Evolutionary conservation across 345 rosid species (phyloP).

Genomic region (Aquilaria malaccensis): DNA sequence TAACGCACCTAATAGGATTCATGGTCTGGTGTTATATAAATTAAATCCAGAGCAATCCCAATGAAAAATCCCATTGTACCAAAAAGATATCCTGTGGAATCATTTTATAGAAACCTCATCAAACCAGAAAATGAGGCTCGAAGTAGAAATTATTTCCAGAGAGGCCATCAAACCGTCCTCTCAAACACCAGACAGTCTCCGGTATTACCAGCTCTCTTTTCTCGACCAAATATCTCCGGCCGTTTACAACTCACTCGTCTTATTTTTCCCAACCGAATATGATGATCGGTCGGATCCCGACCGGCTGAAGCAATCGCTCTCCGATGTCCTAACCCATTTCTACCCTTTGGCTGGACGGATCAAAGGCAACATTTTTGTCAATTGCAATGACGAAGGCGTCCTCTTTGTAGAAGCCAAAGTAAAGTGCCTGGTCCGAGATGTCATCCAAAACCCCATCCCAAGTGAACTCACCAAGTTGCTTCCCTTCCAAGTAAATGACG

Average conservation of each 20-base stretch:
- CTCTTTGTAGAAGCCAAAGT: slow-evolving; percentile 3
- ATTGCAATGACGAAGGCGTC: slow-evolving; percentile 7
- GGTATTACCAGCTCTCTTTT: background rate
- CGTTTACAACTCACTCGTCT: background rate
- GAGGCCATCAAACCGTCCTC: slow-evolving; percentile 1
- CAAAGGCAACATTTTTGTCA: background rate
- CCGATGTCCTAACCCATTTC: slow-evolving; percentile 5
- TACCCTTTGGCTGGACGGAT: slow-evolving; percentile 8
- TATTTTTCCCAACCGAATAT: slow-evolving; percentile 2
- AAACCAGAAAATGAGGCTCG: slow-evolving; percentile 1
- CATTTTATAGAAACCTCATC: background rate
- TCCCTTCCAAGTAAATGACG: slow-evolving; percentile 4
- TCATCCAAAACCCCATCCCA: background rate
- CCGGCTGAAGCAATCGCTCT: background rate
- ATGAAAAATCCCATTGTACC: no score
- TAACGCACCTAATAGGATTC: no score
- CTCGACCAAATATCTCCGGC: slow-evolving; percentile 1
- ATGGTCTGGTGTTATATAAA: no score
- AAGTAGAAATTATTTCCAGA: background rate
- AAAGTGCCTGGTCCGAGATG: slow-evolving; percentile 1
- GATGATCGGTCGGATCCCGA: background rate
- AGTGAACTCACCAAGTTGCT: slow-evolving; percentile 1
- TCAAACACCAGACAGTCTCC: background rate
- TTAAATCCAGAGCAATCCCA: no score
- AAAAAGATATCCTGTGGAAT: no score